These are phyloP conservation scores for Solanum bulbocastanum DNA, from an alignment of 257 asterid genomes.

Conservation along the genomic window DNA sequence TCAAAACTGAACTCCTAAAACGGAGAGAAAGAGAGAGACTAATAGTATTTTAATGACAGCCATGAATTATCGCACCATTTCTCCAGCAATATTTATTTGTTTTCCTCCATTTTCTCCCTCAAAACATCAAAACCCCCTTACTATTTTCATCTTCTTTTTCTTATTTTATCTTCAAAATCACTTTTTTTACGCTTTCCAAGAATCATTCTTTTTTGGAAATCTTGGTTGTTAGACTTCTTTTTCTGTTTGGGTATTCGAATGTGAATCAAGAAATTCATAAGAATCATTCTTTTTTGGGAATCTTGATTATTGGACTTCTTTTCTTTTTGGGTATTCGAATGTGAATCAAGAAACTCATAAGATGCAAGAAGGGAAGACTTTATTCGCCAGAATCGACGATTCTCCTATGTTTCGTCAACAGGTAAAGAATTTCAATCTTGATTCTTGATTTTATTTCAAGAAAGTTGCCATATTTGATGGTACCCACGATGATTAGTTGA, in stretches of 20 bases:
- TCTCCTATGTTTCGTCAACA: slow-evolving; percentile 99
- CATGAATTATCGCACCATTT: slow-evolving; percentile 40
- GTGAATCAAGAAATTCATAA: not conserved
- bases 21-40: not conserved
- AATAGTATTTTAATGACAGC: slow-evolving; percentile 16
- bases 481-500: not conserved
- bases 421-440: slow-evolving; percentile 26
- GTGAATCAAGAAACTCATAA: not conserved
- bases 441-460: not conserved
- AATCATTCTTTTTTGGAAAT: not conserved
- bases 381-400: slow-evolving; percentile 72
- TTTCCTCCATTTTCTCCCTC: slow-evolving; percentile 37
- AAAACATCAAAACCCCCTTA: not conserved
- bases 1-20: not conserved
- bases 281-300: not conserved
- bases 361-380: slow-evolving; percentile 57
- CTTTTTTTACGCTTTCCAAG: not conserved
- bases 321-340: not conserved
- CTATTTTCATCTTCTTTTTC: slow-evolving; percentile 3
- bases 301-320: not conserved
- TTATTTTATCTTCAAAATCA: not conserved
- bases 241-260: not conserved
- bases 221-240: not conserved
- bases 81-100: slow-evolving; percentile 14
- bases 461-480: not conserved